These are phyloP conservation scores for Coniochaeta sp. DNA, from an alignment of 2,329 filamentous ascomycete species.

Conservation along the genomic window DNA sequence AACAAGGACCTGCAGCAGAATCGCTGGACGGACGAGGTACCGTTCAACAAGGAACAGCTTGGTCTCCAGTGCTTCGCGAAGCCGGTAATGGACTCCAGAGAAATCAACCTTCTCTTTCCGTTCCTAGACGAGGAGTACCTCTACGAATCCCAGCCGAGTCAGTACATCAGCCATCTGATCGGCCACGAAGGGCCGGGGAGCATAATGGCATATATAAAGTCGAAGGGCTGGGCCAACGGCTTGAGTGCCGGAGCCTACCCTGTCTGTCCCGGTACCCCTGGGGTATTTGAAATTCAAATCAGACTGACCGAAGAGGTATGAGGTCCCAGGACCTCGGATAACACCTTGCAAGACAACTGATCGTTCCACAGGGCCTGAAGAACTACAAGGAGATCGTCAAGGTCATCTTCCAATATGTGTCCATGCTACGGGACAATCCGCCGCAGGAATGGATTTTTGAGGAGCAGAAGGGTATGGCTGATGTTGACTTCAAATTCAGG, in stretches of 20 bases:
- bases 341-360: conserved; percentile 3
- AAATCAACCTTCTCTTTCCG: conserved; percentile 74
- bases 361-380: conserved; percentile 49
- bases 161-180: conserved; percentile 82
- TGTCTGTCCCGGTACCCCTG: conserved; percentile 69
- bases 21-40: conserved; percentile 44
- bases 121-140: conserved; percentile 77
- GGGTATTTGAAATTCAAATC: conserved; percentile 73
- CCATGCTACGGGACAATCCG: conserved; percentile 70
- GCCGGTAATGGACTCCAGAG: conserved; percentile 81
- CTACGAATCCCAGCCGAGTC: conserved; percentile 73
- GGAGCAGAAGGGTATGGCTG: conserved; percentile 82
- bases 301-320: conserved; percentile 73
- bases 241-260: conserved; percentile 70
- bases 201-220: conserved; percentile 83
- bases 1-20: conserved; percentile 71
- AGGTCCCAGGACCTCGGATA: background rate
- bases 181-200: conserved; percentile 91
- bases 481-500: conserved; percentile 91
- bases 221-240: conserved; percentile 81
- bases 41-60: conserved; percentile 41
- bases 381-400: conserved; percentile 78
- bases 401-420: conserved; percentile 84
- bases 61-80: conserved; percentile 75
- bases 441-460: conserved; percentile 92